Conservation (phyloP, 352 stramenopile genomes). For the Hyaloperonospora arabidopsidis region DNA sequence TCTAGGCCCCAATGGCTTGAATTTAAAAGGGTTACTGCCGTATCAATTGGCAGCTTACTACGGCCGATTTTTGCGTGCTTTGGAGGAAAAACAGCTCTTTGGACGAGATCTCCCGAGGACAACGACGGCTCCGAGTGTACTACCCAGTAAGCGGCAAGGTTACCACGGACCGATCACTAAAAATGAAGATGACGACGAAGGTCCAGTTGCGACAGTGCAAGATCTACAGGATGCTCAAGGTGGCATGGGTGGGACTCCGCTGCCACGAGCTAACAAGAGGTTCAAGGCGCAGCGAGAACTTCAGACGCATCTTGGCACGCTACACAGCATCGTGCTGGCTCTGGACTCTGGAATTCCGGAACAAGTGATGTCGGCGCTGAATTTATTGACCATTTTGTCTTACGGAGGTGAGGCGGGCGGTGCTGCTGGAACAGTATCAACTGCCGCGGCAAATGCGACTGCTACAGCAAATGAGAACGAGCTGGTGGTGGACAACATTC, state of each 20-base stretch:
- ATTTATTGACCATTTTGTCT: constrained; percentile 65
- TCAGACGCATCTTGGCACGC: constrained; percentile 38
- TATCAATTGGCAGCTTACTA: constrained; percentile 58
- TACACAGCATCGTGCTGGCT: constrained; percentile 64
- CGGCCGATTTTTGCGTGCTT: constrained; percentile 43
- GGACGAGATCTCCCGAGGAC: constrained; percentile 39
- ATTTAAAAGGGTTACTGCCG: constrained; percentile 50
- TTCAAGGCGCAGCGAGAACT: constrained; percentile 54
- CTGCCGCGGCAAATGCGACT: constrained; percentile 14
- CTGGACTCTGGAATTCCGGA: constrained; percentile 54
- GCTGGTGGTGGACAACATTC: constrained; percentile 56
- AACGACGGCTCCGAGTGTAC: constrained; percentile 13
- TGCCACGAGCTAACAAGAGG: constrained; percentile 53
- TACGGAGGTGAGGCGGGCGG: constrained; percentile 28
- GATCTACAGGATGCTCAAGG: constrained; percentile 66
- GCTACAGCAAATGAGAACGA: constrained; percentile 41
- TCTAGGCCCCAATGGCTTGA: constrained; percentile 37
- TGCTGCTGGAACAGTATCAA: not conserved
- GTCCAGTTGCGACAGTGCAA: constrained; percentile 45
- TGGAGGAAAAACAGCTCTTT: constrained; percentile 77
- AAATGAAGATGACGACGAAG: constrained; percentile 14
- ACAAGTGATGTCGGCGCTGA: constrained; percentile 52
- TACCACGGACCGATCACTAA: not conserved
- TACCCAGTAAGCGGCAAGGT: constrained; percentile 27
- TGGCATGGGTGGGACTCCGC: constrained; percentile 43